phyloP scores from a whole-genome alignment of 495 filamentous ascomycete species.

The Evernia prunastri region DNA sequence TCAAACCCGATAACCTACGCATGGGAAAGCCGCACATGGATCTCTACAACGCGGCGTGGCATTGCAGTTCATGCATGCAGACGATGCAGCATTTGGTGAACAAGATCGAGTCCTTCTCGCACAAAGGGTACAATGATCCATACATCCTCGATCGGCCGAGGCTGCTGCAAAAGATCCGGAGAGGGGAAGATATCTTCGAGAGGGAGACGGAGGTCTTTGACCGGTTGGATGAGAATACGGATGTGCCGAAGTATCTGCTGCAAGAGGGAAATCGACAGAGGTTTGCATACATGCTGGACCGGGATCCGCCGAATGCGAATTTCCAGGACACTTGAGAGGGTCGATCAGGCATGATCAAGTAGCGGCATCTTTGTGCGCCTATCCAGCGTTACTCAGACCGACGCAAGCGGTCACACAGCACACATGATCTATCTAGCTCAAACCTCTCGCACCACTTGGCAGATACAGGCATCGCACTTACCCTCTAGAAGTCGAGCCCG shows the following conservation, averaged over 20 bases:
- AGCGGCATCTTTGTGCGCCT: neutral
- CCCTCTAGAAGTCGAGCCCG: neutral
- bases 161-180: slow-evolving; percentile 42
- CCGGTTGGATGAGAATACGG: slow-evolving; percentile 35
- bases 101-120: slow-evolving; percentile 49
- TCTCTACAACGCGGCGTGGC: slow-evolving; percentile 46
- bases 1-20: slow-evolving; percentile 44
- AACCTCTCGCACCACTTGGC: neutral
- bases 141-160: slow-evolving; percentile 35
- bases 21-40: slow-evolving; percentile 37
- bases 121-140: slow-evolving; percentile 39
- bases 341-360: neutral
- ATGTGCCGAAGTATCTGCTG: slow-evolving; percentile 39
- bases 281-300: slow-evolving; percentile 34
- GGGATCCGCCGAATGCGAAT: slow-evolving; percentile 32
- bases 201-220: slow-evolving; percentile 41
- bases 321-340: slow-evolving; percentile 28
- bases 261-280: slow-evolving; percentile 25
- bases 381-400: neutral
- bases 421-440: neutral
- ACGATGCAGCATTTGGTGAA: slow-evolving; percentile 44
- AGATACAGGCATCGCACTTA: neutral
- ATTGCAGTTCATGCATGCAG: slow-evolving; percentile 49
- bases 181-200: slow-evolving; percentile 47
- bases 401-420: neutral